A percentile compares a stretch with the other conserved stretches of the same genome.
Conservation (phyloP, 2,329 filamentous ascomycete species). For the Aspergillus costaricaensis region DNA sequence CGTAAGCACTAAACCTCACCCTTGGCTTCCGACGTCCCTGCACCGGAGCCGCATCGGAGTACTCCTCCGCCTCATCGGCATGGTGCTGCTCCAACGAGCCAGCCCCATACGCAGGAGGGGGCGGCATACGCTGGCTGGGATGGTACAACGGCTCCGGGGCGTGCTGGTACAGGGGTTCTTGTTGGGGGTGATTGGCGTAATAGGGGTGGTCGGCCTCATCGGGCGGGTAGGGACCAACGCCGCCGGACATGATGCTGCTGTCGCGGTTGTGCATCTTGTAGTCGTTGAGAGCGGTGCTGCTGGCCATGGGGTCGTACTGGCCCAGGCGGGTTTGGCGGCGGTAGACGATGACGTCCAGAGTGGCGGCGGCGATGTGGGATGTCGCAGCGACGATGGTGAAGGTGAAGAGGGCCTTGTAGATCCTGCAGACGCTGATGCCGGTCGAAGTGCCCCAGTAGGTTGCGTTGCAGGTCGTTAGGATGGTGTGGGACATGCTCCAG, state of each 20-base stretch:
- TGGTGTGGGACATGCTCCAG: conserved; percentile 57
- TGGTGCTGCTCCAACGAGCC: conserved; percentile 23
- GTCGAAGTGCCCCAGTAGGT: conserved; percentile 56
- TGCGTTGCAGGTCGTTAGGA: conserved; percentile 53
- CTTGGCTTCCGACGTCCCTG: conserved; percentile 21
- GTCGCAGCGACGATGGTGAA: conserved; percentile 54
- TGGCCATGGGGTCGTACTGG: conserved; percentile 51
- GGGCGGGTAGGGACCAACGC: conserved; percentile 15
- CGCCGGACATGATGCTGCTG: conserved; percentile 19
- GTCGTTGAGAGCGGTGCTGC: conserved; percentile 29
- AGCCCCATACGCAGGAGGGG: conserved; percentile 4
- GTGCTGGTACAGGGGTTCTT: not conserved
- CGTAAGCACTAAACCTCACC: conserved; percentile 26
- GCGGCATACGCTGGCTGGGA: not conserved
- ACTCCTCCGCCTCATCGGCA: conserved; percentile 29
- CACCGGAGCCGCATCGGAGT: conserved; percentile 30
- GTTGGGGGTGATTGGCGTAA: conserved; percentile 9
- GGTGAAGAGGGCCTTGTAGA: conserved; percentile 62
- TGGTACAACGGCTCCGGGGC: not conserved
- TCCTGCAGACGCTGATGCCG: conserved; percentile 58
- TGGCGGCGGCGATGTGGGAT: conserved; percentile 50
- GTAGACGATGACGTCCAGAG: conserved; percentile 54
- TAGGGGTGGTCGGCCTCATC: conserved; percentile 10
- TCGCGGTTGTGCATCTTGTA: conserved; percentile 39
- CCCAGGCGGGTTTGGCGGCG: conserved; percentile 49